Percentiles rank a stretch among this genome's conserved stretches.
These are phyloP conservation scores for Artemisia argyi DNA, from an alignment of 129 eudicot genomes.

Conservation along the genomic window DNA sequence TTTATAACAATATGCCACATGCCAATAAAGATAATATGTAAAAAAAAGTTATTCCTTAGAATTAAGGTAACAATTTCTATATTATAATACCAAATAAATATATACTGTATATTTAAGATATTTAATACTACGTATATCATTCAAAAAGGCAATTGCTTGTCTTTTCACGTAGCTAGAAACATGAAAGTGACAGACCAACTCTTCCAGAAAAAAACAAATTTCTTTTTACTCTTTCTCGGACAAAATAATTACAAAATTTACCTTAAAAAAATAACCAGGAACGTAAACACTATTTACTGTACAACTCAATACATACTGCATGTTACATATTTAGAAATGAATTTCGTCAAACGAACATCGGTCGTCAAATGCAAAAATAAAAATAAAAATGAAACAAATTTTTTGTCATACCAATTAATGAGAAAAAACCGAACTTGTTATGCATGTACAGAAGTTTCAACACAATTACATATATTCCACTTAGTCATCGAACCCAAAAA, in stretches of 20 bases:
- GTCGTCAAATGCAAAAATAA: neutral
- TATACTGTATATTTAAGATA: neutral
- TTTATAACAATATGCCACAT: conserved; percentile 5
- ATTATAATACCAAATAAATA: too few species aligned
- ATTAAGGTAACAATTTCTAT: too few species aligned
- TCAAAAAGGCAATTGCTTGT: conserved; percentile 4
- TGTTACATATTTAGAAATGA: neutral
- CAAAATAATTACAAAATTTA: conserved; percentile 9
- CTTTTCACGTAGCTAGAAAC: conserved; percentile 17
- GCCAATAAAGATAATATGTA: neutral
- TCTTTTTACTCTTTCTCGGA: neutral
- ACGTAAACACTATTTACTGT: neutral
- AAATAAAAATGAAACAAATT: neutral
- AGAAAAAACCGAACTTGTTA: neutral
- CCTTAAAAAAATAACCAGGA: too few species aligned
- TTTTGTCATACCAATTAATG: neutral
- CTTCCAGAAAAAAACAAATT: conserved; percentile 13
- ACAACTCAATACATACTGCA: neutral
- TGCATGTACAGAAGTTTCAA: neutral
- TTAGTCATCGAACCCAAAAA: conserved; percentile 29
- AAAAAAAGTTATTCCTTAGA: neutral
- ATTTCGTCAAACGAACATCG: neutral
- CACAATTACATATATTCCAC: conserved; percentile 9
- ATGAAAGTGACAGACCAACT: conserved; percentile 34
- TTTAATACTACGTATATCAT: neutral